Percentiles rank a stretch among this genome's conserved stretches.
phyloP scores from a whole-genome alignment of 306 rosid species.

The Acacia melanoxylon region DNA sequence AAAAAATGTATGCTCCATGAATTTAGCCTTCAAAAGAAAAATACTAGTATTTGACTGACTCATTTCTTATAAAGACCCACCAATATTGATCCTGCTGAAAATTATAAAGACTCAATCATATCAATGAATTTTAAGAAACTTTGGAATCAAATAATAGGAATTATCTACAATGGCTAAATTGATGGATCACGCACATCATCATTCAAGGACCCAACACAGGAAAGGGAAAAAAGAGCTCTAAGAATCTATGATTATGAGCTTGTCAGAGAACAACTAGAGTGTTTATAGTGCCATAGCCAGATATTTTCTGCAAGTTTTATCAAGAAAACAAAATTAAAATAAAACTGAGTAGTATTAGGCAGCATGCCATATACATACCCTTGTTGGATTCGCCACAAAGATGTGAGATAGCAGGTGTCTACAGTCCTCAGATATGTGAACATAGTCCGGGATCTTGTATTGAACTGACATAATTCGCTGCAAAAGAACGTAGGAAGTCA shows the following conservation, averaged over 20 bases:
- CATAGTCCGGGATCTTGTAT: conserved; percentile 88
- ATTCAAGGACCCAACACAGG: not conserved
- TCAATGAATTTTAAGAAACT: not conserved
- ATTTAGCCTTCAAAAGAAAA: not conserved
- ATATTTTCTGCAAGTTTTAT: not conserved
- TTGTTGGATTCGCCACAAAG: conserved; percentile 68
- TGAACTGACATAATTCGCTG: conserved; percentile 90
- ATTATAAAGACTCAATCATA: not conserved
- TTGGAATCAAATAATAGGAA: not conserved
- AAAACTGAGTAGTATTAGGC: conserved; percentile 6
- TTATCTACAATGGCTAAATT: not conserved
- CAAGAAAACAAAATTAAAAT: not conserved
- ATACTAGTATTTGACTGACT: not conserved
- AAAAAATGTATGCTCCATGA: not conserved
- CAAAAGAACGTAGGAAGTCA: conserved; percentile 31
- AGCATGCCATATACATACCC: conserved; percentile 46
- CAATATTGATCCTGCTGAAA: not conserved
- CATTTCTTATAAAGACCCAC: not conserved
- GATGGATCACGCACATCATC: not conserved
- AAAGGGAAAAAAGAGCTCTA: not conserved
- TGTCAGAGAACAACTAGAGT: conserved; percentile 16
- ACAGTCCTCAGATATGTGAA: conserved; percentile 86
- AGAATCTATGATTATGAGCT: conserved; percentile 6
- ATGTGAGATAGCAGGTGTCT: conserved; percentile 75
- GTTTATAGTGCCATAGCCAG: conserved; percentile 1